These are phyloP conservation scores for Boletus rubroflammeus DNA, from an alignment of 768 basidiomycete genomes.

Conservation along the genomic window DNA sequence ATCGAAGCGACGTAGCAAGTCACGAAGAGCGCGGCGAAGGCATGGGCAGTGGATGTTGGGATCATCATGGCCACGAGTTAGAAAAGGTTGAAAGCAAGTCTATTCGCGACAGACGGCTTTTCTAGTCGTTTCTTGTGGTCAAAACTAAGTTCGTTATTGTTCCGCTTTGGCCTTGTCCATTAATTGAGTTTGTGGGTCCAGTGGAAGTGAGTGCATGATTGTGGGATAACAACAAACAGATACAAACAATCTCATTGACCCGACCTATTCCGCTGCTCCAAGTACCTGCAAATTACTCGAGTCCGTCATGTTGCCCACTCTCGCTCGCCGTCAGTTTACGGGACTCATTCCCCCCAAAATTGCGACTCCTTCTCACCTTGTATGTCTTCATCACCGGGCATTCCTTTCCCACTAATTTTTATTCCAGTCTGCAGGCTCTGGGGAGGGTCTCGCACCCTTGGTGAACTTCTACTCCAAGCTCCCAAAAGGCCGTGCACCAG, in stretches of 20 bases:
- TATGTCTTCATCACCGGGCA: slow-evolving; percentile 29
- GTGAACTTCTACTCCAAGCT: slow-evolving; percentile 97
- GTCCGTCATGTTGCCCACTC: slow-evolving; percentile 72
- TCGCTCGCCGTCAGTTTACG: slow-evolving; percentile 80
- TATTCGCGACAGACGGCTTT: slow-evolving; percentile 12
- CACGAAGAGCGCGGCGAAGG: slow-evolving; percentile 57
- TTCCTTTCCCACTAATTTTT: slow-evolving; percentile 3
- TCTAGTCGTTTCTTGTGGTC: slow-evolving; percentile 10
- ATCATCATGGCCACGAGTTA: slow-evolving; percentile 23
- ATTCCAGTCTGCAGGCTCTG: slow-evolving; percentile 72
- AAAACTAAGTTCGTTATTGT: slow-evolving; percentile 12
- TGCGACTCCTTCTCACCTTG: slow-evolving; percentile 85
- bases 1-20: slow-evolving; percentile 77
- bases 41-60: slow-evolving; percentile 42
- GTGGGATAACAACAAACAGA: slow-evolving; percentile 19
- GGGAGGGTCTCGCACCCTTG: slow-evolving; percentile 75
- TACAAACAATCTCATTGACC: slow-evolving; percentile 10
- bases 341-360: slow-evolving; percentile 93
- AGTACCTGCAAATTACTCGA: neutral
- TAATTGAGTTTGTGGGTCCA: slow-evolving; percentile 12
- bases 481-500: slow-evolving; percentile 79
- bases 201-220: slow-evolving; percentile 6
- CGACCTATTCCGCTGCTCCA: slow-evolving; percentile 21
- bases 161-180: neutral
- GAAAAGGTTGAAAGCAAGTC: neutral